A percentile compares a stretch with the other conserved stretches of the same genome.
Evolutionary conservation across 495 filamentous ascomycete genomes (phyloP).

Genomic region (Aspergillus cavernicola): DNA sequence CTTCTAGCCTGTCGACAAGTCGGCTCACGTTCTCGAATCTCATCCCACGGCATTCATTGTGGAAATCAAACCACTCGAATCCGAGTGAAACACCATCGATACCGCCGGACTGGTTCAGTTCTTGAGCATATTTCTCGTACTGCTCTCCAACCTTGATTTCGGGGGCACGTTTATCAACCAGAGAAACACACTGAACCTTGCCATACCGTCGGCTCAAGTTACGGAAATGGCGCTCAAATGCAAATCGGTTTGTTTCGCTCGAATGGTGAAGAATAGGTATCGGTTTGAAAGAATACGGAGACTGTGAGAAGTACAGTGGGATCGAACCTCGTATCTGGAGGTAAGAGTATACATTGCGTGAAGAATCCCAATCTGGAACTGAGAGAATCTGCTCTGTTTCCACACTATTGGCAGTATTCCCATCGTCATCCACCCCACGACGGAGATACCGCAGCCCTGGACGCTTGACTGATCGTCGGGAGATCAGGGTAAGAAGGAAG

Average conservation of each 20-base stretch:
- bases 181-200: constrained; percentile 68
- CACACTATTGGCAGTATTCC: constrained; percentile 83
- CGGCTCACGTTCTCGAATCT: constrained; percentile 89
- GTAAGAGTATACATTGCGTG: constrained; percentile 71
- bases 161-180: constrained; percentile 81
- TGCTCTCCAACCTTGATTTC: constrained; percentile 74
- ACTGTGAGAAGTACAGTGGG: constrained; percentile 89
- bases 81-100: constrained; percentile 52
- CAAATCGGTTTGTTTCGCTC: constrained; percentile 65
- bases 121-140: constrained; percentile 62
- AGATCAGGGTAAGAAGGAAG: constrained; percentile 82
- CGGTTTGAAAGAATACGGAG: constrained; percentile 88
- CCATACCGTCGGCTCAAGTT: constrained; percentile 65
- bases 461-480: constrained; percentile 74
- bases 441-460: constrained; percentile 87
- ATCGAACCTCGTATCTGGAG: constrained; percentile 84
- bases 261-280: constrained; percentile 77
- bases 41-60: constrained; percentile 87
- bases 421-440: constrained; percentile 85
- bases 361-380: constrained; percentile 54
- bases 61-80: constrained; percentile 97
- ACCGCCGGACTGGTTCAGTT: constrained; percentile 59
- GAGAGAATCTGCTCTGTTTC: constrained; percentile 94
- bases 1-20: constrained; percentile 65
- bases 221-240: constrained; percentile 76